Base-by-base conservation (phyloP, 2,329 filamentous ascomycete species). In the Trichoderma afroharzianum region DNA sequence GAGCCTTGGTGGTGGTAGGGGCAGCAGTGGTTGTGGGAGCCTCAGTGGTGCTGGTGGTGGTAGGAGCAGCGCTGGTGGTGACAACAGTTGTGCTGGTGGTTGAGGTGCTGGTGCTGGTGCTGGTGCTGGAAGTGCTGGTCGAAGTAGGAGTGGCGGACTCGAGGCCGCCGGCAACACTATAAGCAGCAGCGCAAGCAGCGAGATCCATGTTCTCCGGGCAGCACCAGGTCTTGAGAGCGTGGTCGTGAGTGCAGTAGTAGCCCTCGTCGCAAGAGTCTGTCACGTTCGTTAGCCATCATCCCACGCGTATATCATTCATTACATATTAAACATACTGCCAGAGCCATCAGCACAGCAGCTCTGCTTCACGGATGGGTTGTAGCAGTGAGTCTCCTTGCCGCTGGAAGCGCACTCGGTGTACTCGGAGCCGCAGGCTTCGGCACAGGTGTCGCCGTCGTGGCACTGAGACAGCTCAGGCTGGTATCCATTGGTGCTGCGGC, bases 191-290 rank as follows among this genome's bases (percentile, higher is more conserved):
- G 80, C 89, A 91, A 59, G 85, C 80, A 30, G 79, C 80, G 63
- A 90, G 82, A 73, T 85, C 82, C 83, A 87, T 82, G 73, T 81
- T 83, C 57, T 89, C 80, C 55, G 88, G 88, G 80, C 89, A 91
- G 83, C 89, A 91, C 82, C 86, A 86, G 39, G 88, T 90, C 71
- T 84, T 81, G 68, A 81, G 79, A 58, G 79, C 76, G 67, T 80
- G 78, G 77, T 90, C 85, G 74, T 85, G 82, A n/a, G 87, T 85
- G 82, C 90, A 91, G 83, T 87, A 91, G 83, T 87, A 91, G 63
- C 87, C 88, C 18, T 81, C 78, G 36, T 88, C 85, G 79, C 89
- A 91, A 36, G 88, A 88, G 80, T 88, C 88, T 90, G 67, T 32
- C 7, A 18, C 3, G 36, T 26, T 67, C 62, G 59, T 70, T 39